Percentiles rank a stretch among this genome's conserved stretches.
phyloP scores from a whole-genome alignment of 148 eudicot genomes.

The Pharnaceum exiguum region DNA sequence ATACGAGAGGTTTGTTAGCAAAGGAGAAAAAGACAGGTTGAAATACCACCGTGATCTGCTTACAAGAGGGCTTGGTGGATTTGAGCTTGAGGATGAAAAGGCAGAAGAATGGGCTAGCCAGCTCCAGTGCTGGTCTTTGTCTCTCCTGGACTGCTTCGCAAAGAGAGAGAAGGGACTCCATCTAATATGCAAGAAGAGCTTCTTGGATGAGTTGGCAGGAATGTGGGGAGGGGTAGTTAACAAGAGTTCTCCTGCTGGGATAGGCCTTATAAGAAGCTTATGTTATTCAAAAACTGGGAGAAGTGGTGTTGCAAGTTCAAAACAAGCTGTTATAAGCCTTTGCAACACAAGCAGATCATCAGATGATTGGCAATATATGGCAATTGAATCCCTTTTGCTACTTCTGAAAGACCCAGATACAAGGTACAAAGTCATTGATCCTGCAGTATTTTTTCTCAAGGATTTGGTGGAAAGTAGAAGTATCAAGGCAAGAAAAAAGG shows the following conservation, averaged over 20 bases:
- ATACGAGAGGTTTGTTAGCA: slow-evolving; percentile 22
- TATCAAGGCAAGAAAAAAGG: slow-evolving; percentile 31
- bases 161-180: slow-evolving; percentile 42
- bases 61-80: slow-evolving; percentile 74
- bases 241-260: slow-evolving; percentile 54
- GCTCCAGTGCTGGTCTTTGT: slow-evolving; percentile 70
- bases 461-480: slow-evolving; percentile 60
- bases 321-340: slow-evolving; percentile 44
- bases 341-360: slow-evolving; percentile 68
- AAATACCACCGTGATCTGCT: slow-evolving; percentile 68
- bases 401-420: slow-evolving; percentile 57
- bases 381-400: slow-evolving; percentile 63
- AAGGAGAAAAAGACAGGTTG: slow-evolving; percentile 27
- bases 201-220: slow-evolving; percentile 38
- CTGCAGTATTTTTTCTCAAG: slow-evolving; percentile 31
- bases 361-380: slow-evolving; percentile 89
- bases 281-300: slow-evolving; percentile 59
- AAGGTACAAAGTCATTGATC: slow-evolving; percentile 52
- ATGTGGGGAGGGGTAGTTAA: slow-evolving; percentile 88
- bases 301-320: slow-evolving; percentile 35
- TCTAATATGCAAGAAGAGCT: slow-evolving; percentile 41
- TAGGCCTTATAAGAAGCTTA: slow-evolving; percentile 60
- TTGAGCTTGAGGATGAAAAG: slow-evolving; percentile 56
- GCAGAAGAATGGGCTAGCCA: slow-evolving; percentile 96
- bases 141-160: slow-evolving; percentile 63